Evolutionary conservation across 441 rosid species (phyloP).

Genomic region (Codiaeum variegatum): DNA sequence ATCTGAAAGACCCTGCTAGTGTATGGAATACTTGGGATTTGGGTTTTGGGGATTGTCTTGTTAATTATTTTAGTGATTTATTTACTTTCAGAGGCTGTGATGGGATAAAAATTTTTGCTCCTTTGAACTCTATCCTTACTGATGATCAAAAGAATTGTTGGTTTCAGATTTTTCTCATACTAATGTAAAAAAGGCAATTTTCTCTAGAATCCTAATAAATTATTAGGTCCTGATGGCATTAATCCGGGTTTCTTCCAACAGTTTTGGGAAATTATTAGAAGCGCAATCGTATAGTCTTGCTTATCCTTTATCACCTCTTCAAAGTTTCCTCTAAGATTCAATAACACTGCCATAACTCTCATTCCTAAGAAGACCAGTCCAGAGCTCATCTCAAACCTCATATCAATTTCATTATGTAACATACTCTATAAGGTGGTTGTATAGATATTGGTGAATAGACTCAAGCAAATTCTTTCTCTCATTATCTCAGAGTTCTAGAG

Average conservation of each 20-base stretch:
- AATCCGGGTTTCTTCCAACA: background rate
- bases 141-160: background rate
- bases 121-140: background rate
- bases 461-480: background rate
- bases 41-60: no score
- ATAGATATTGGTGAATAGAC: background rate
- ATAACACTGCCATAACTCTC: background rate
- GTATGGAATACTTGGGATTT: no score
- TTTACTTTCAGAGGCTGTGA: no score
- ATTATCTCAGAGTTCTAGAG: background rate
- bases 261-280: background rate
- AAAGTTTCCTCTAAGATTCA: background rate
- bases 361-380: background rate
- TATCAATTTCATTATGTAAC: background rate
- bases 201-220: background rate
- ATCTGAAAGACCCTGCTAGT: no score
- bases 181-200: background rate
- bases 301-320: no score
- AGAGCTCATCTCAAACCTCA: background rate
- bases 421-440: background rate
- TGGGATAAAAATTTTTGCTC: no score
- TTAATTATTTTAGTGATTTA: no score
- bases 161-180: background rate
- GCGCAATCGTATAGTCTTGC: background rate
- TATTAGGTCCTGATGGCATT: background rate